Percentiles rank a stretch among this genome's conserved stretches.
phyloP scores from a whole-genome alignment of 225 moss, liverwort and hornwort species.

The Anthoceros angustus region DNA sequence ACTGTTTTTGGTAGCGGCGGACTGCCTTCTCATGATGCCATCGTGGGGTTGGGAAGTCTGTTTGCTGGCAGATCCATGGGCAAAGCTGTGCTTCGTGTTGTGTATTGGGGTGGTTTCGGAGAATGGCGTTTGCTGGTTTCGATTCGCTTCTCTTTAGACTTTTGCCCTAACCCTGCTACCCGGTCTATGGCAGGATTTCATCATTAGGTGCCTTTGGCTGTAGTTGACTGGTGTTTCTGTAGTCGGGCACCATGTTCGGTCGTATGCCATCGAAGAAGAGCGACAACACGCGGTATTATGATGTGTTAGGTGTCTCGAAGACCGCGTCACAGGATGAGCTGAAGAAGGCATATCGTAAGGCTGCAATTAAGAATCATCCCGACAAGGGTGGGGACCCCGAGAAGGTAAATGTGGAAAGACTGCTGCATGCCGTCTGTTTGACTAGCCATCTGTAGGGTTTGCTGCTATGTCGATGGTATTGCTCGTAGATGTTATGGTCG shows the following conservation, averaged over 20 bases:
- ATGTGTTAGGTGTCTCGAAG: conserved; percentile 16
- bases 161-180: too few species aligned
- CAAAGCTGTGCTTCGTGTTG: too few species aligned
- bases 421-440: neutral
- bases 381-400: conserved; percentile 22
- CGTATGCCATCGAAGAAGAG: conserved; percentile 20
- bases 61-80: too few species aligned
- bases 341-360: conserved; percentile 20
- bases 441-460: too few species aligned
- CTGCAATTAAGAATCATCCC: conserved; percentile 20
- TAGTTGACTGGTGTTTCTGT: neutral
- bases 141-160: too few species aligned
- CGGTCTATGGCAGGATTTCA: neutral
- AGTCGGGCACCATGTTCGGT: conserved; percentile 13
- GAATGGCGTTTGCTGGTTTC: too few species aligned
- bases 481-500: too few species aligned
- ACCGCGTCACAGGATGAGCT: conserved; percentile 17
- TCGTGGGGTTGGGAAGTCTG: too few species aligned
- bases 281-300: conserved; percentile 17
- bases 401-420: conserved; percentile 7
- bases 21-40: too few species aligned
- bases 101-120: too few species aligned
- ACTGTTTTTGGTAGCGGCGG: too few species aligned
- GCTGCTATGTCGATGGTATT: too few species aligned
- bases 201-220: neutral